Evolutionary conservation across 352 stramenopile species (phyloP), one percentile per base, ranked within the genome.

Genomic region (Phytophthora europaea): DNA sequence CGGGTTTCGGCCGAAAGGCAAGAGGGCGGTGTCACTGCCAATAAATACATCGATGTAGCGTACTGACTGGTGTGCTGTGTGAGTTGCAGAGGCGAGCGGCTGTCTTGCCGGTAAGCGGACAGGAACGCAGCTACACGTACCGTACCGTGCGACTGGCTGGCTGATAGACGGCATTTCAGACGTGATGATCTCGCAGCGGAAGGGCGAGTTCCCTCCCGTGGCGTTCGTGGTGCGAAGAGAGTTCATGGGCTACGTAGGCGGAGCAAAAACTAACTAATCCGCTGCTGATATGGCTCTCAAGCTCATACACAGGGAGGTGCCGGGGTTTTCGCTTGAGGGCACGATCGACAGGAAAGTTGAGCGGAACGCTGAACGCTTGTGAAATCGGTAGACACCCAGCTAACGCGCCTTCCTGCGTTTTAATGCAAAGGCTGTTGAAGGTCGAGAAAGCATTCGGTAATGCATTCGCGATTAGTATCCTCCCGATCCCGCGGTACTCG

Each of bases 131-230:
- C 5, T 50, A 23, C 43, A 12, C 16, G 16, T 48, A 7, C 40
- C 16, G 16, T 48, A 7, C 40, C 6, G 40, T 43, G 18, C 16
- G 34, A 13, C 34, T 45, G 38, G 18, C 38, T 45, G 38, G 38
- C 38, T 59, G n/a, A 28, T 22, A 5, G 43, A 12, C 18, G 18
- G 34, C 22, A 62, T 15, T 28, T 38, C 45, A 94, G 87, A 94
- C 40, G 70, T 94, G 31, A 92, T 94, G 84, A 91, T 94, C 31
- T 91, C 87, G 51, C 87, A 94, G 74, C 78, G 76, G 47, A 91
- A 92, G 63, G 79, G 78, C 16, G 79, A 84, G 54, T 94, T 88
- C 51, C 85, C 87, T 28, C 85, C 87, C 10, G 82, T 92, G 4
- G 85, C 87, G 8, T 94, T 93, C 63, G 88, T 90, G 80, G 87